Evolutionary conservation across 768 basidiomycete species (phyloP).

Genomic region (Hericium alpestre): DNA sequence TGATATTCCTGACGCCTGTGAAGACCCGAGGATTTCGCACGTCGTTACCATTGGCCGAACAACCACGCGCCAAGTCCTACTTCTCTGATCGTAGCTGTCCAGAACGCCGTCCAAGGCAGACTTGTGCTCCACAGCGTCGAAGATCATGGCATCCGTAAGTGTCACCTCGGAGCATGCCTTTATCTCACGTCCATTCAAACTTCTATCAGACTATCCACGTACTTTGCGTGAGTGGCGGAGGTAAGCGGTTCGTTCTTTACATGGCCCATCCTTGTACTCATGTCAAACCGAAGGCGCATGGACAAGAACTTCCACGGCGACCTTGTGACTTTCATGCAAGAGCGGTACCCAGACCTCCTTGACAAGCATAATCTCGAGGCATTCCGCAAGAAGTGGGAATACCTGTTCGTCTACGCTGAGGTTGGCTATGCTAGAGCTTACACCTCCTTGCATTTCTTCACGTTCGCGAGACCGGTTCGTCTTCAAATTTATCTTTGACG

Average conservation of each 20-base stretch:
- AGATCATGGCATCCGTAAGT: too few species aligned
- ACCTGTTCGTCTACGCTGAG: constrained; percentile 19
- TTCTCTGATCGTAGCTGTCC: constrained; percentile 9
- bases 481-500: too few species aligned
- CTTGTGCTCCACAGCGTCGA: constrained; percentile 14
- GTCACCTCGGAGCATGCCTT: too few species aligned
- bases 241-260: constrained; percentile 11
- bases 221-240: constrained; percentile 6
- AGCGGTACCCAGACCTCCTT: constrained; percentile 15
- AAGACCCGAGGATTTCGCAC: constrained; percentile 15
- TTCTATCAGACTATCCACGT: too few species aligned
- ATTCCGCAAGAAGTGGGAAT: constrained; percentile 19
- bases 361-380: constrained; percentile 14
- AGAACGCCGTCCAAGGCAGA: constrained; percentile 13
- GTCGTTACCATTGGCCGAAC: constrained; percentile 23
- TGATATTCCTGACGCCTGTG: too few species aligned
- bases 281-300: constrained; percentile 16
- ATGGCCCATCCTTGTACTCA: constrained; percentile 14
- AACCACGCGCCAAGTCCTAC: constrained; percentile 14
- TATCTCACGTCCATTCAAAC: too few species aligned
- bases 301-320: constrained; percentile 15
- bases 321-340: constrained; percentile 9
- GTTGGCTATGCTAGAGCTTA: constrained; percentile 19
- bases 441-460: constrained; percentile 9
- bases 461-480: constrained; percentile 14